These are phyloP conservation scores for Oryza meridionalis DNA, from an alignment of 176 grass and related monocot genomes.

Conservation along the genomic window DNA sequence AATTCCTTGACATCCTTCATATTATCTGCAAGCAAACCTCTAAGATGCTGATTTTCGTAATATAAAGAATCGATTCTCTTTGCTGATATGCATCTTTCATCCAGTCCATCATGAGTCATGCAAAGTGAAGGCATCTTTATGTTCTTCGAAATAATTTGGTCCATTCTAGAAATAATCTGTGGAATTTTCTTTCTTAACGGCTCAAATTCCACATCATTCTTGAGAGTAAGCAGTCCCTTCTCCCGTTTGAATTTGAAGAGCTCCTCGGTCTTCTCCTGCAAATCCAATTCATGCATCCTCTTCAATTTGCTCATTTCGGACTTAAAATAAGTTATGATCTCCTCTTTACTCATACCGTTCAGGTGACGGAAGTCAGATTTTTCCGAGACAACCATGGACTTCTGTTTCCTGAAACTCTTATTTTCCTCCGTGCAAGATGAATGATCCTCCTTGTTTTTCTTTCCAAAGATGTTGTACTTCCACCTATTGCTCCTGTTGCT, in stretches of 20 bases:
- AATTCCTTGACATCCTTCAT: conserved; percentile 78
- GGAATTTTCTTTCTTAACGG: conserved; percentile 82
- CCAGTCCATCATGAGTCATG: conserved; percentile 45
- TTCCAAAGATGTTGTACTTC: conserved; percentile 74
- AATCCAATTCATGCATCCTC: conserved; percentile 67
- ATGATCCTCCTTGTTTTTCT: conserved; percentile 62
- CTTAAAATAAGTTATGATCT: conserved; percentile 87
- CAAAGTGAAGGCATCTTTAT: conserved; percentile 49
- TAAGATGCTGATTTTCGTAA: conserved; percentile 73
- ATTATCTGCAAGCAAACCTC: conserved; percentile 73
- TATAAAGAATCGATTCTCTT: conserved; percentile 70
- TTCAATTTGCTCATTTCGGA: conserved; percentile 91
- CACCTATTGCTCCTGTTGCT: conserved; percentile 70
- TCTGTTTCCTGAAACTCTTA: conserved; percentile 54
- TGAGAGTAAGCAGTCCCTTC: conserved; percentile 73
- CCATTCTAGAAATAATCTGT: conserved; percentile 72
- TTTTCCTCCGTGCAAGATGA: conserved; percentile 56
- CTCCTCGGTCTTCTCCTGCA: conserved; percentile 93
- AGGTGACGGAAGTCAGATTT: conserved; percentile 82
- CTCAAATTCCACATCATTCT: conserved; percentile 87
- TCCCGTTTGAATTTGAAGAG: conserved; percentile 89
- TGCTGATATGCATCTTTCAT: conserved; percentile 60
- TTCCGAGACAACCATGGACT: conserved; percentile 61
- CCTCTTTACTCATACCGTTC: conserved; percentile 71
- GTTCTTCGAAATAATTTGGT: conserved; percentile 71